phyloP scores from a whole-genome alignment of 2,329 filamentous ascomycete species.

The Biscogniauxia mediterranea region DNA sequence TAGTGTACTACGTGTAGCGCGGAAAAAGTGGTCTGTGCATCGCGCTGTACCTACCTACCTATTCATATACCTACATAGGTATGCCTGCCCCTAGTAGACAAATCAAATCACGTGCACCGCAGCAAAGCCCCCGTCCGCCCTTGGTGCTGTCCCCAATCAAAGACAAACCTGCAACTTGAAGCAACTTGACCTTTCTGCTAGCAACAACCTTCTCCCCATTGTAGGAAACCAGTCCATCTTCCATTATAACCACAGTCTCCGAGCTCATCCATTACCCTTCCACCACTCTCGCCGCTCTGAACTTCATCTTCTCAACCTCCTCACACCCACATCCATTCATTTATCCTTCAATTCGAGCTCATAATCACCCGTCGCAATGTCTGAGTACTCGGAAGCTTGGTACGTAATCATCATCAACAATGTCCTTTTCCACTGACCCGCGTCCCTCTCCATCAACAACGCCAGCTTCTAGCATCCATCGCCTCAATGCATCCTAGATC shows the following conservation, averaged over 20 bases:
- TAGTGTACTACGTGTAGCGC: too few species aligned
- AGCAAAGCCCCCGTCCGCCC: conserved; percentile 22
- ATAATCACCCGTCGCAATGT: conserved; percentile 25
- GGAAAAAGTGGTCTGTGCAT: too few species aligned
- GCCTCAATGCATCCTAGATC: conserved; percentile 2
- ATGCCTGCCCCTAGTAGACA: too few species aligned
- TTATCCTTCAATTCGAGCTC: conserved; percentile 11
- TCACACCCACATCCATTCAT: conserved; percentile 5
- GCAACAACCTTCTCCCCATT: conserved; percentile 22
- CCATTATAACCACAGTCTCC: conserved; percentile 6
- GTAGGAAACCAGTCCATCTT: conserved; percentile 8
- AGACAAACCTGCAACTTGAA: conserved; percentile 19
- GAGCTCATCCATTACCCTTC: conserved; percentile 17
- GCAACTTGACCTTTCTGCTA: conserved; percentile 20
- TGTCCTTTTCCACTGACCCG: conserved; percentile 16
- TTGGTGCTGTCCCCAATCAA: conserved; percentile 20
- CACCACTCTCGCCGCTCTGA: conserved; percentile 10
- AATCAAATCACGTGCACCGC: conserved; percentile 14
- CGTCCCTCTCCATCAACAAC: conserved; percentile 20
- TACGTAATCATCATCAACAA: conserved; percentile 32
- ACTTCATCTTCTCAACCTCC: conserved; percentile 4
- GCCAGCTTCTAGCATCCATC: conserved; percentile 20
- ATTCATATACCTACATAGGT: too few species aligned
- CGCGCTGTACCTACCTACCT: too few species aligned
- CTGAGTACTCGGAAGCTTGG: conserved; percentile 34